A percentile compares a stretch with the other conserved stretches of the same genome.
Evolutionary conservation across 257 asterid genomes (phyloP).

Genomic region (Anisodus tanguticus): DNA sequence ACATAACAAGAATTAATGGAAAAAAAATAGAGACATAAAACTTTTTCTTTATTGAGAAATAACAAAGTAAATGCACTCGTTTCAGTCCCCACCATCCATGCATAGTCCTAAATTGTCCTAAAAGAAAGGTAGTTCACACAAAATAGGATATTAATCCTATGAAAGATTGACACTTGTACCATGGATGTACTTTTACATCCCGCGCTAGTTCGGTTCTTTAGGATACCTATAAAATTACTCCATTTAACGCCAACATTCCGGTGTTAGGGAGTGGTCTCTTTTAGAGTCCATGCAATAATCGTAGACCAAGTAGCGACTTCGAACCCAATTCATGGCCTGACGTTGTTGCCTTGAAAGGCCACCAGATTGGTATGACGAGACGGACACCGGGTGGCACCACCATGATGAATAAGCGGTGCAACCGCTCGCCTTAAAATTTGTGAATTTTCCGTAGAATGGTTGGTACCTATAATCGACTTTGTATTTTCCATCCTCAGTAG

Average conservation of each 20-base stretch:
- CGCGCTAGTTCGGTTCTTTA: background rate
- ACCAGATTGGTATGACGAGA: conserved; percentile 68
- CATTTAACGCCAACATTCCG: conserved; percentile 66
- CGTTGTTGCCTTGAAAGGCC: conserved; percentile 62
- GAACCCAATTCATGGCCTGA: conserved; percentile 76
- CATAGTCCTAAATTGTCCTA: conserved; percentile 23
- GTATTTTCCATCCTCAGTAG: conserved; percentile 84
- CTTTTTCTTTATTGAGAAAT: conserved; percentile 46
- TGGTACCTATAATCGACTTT: conserved; percentile 78
- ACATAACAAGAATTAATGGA: background rate
- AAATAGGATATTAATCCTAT: background rate
- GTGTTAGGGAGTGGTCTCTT: conserved; percentile 81
- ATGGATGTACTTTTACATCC: background rate
- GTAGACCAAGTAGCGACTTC: conserved; percentile 61
- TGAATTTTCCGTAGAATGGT: conserved; percentile 77
- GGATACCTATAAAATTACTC: background rate
- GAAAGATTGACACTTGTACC: background rate
- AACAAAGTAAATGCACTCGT: conserved; percentile 36
- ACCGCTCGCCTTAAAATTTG: conserved; percentile 70
- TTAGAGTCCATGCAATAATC: conserved; percentile 73
- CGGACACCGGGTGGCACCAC: conserved; percentile 73
- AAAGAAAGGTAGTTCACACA: background rate
- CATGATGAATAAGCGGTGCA: conserved; percentile 77
- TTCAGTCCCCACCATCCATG: conserved; percentile 14
- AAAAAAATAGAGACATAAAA: conserved; percentile 18